These are phyloP conservation scores for Tuber melanosporum DNA, from an alignment of 495 filamentous ascomycete species.

Conservation along the genomic window DNA sequence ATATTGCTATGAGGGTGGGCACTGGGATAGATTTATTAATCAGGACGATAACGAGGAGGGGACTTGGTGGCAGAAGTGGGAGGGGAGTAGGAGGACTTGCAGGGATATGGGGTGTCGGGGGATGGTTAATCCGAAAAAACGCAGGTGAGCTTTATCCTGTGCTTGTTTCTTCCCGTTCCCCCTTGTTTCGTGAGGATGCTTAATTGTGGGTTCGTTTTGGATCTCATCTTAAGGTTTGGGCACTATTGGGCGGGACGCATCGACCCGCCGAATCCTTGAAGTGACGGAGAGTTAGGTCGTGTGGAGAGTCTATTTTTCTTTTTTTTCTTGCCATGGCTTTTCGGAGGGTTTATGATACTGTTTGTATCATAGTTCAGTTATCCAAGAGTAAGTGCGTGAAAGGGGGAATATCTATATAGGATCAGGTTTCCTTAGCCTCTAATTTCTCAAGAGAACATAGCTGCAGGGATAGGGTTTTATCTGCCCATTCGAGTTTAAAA, in stretches of 20 bases:
- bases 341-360: background rate
- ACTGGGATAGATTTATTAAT: conserved; percentile 12
- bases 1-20: conserved; percentile 16
- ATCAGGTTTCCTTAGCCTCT: background rate
- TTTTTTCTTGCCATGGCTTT: background rate
- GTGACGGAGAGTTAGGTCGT: background rate
- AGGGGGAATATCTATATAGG: background rate
- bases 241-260: background rate
- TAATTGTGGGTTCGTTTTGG: background rate
- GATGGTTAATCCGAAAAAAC: conserved; percentile 2
- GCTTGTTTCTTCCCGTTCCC: background rate
- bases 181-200: background rate
- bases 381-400: background rate
- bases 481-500: background rate
- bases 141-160: background rate
- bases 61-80: conserved; percentile 18
- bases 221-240: background rate
- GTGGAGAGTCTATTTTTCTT: background rate
- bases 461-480: background rate
- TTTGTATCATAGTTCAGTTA: background rate
- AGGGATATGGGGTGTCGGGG: conserved; percentile 13
- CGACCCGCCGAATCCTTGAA: background rate
- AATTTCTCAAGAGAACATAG: background rate
- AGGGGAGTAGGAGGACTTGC: conserved; percentile 14
- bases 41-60: background rate